These are phyloP conservation scores for Hura crepitans DNA, from an alignment of 441 rosid species.

Conservation along the genomic window DNA sequence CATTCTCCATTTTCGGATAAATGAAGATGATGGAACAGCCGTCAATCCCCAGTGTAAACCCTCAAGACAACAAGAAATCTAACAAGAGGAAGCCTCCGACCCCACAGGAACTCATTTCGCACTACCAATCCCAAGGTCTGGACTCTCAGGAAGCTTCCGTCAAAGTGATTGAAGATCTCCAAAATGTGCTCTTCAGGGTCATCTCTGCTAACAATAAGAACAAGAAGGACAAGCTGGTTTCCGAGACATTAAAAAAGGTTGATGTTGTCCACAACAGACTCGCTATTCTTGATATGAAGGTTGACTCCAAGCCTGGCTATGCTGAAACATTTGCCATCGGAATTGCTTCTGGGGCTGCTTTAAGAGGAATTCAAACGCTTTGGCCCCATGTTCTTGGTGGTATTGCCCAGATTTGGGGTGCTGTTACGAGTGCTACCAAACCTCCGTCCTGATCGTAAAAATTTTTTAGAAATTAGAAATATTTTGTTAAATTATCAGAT, in stretches of 20 bases:
- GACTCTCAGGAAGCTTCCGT: slow-evolving; percentile 66
- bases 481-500: no score
- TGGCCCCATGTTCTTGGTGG: slow-evolving; percentile 58
- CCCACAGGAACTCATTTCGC: slow-evolving; percentile 68
- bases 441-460: slow-evolving; percentile 23
- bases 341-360: slow-evolving; percentile 64
- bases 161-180: slow-evolving; percentile 87
- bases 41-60: slow-evolving; percentile 27
- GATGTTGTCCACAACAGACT: slow-evolving; percentile 54
- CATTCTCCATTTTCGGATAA: neutral
- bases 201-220: slow-evolving; percentile 40
- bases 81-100: slow-evolving; percentile 50
- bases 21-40: slow-evolving; percentile 43
- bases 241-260: slow-evolving; percentile 52
- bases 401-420: slow-evolving; percentile 58
- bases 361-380: slow-evolving; percentile 47
- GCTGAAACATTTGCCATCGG: slow-evolving; percentile 58
- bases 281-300: slow-evolving; percentile 68
- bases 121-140: slow-evolving; percentile 69
- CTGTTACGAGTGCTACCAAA: slow-evolving; percentile 50
- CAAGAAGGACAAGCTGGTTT: slow-evolving; percentile 42
- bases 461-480: no score
- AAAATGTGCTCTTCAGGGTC: slow-evolving; percentile 55
- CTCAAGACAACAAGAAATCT: slow-evolving; percentile 21
- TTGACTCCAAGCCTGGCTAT: slow-evolving; percentile 80